Evolutionary conservation across 495 filamentous ascomycete species (phyloP), one percentile per base, ranked within the genome.

Genomic region (Lophium mytilinum): DNA sequence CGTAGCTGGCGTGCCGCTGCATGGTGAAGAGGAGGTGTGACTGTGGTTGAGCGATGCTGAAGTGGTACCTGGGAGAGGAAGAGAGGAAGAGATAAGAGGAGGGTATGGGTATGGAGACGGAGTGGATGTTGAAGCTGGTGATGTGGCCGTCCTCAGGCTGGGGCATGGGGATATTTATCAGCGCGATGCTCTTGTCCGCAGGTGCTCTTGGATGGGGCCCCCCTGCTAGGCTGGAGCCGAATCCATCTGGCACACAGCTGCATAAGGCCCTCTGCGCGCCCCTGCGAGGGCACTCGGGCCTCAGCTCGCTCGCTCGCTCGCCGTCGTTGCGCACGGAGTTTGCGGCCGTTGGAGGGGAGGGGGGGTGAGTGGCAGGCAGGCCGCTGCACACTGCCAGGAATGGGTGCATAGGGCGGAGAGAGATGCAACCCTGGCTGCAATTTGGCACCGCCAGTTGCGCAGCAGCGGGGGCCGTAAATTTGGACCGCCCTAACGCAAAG

Each of bases 1-100:
- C 52, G 55, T 70, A 75, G 61, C 60, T 70, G 43, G 65, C 62
- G 65, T 74, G 71, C 59, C 68, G 61, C 19, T 70, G 66, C 72
- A 76, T 76, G 58, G 60, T 58, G 62, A 52, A 37, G 14, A 37
- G 36, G 37, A 43, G 30, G 12, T 21, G 37, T 21, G 50, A 34
- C 11, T 24, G 19, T 4, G 14, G 4, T 14, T 1, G 40, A 21
- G 12, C 14, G 33, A 37, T 4, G 39, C 12, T 41, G 11, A 3
- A 9, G 17, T 41, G 2, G 39, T 10, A 19, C 43, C 11, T 18
- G 41, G 30, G 33, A 34, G 42, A 35, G 24, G 49, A 30, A 18
- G 30, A 34, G 17, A 33, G 37, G 9, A 55, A 21, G 42, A 5
- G 50, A 11, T 7, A 48, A 30, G 17, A 43, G 47, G 39, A 41